Evolutionary conservation across 2,329 filamentous ascomycete genomes (phyloP).

Genomic region (Anisogramma anomala): DNA sequence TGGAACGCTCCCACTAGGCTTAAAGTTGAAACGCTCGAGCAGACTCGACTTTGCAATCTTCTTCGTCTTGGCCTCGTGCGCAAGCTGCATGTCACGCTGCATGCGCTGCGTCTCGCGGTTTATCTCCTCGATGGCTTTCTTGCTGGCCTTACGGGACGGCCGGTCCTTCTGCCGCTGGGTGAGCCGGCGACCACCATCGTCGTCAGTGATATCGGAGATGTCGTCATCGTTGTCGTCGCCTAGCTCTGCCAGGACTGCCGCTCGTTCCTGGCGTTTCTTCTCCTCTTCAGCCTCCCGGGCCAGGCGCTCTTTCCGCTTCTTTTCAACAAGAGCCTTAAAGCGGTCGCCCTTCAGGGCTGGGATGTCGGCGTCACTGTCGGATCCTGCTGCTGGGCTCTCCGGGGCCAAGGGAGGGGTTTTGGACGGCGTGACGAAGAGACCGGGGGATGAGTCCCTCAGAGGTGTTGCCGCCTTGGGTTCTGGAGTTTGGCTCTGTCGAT

Average conservation of each 20-base stretch:
- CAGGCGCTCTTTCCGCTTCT: conserved; percentile 60
- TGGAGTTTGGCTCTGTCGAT: conserved; percentile 25
- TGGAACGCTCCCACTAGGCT: conserved; percentile 28
- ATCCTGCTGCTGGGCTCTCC: conserved; percentile 21
- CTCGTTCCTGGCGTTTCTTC: conserved; percentile 34
- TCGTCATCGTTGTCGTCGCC: conserved; percentile 32
- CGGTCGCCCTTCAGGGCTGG: conserved; percentile 42
- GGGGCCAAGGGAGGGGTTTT: conserved; percentile 22
- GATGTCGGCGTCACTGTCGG: conserved; percentile 36
- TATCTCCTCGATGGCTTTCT: conserved; percentile 92
- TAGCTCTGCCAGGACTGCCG: conserved; percentile 29
- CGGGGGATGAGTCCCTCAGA: conserved; percentile 32
- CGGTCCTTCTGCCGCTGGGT: conserved; percentile 57
- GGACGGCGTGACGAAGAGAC: conserved; percentile 47
- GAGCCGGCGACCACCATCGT: conserved; percentile 51
- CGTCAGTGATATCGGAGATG: conserved; percentile 47
- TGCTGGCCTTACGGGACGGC: conserved; percentile 76
- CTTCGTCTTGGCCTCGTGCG: conserved; percentile 83
- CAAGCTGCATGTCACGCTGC: conserved; percentile 78
- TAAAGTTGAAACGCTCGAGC: conserved; percentile 74
- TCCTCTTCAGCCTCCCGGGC: conserved; percentile 52
- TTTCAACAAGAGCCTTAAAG: conserved; percentile 60
- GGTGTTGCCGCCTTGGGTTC: conserved; percentile 21
- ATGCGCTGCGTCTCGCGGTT: conserved; percentile 87
- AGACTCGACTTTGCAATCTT: conserved; percentile 76